These are phyloP conservation scores for Dendrobium officinale DNA, from an alignment of 106 monocot species.

Conservation along the genomic window DNA sequence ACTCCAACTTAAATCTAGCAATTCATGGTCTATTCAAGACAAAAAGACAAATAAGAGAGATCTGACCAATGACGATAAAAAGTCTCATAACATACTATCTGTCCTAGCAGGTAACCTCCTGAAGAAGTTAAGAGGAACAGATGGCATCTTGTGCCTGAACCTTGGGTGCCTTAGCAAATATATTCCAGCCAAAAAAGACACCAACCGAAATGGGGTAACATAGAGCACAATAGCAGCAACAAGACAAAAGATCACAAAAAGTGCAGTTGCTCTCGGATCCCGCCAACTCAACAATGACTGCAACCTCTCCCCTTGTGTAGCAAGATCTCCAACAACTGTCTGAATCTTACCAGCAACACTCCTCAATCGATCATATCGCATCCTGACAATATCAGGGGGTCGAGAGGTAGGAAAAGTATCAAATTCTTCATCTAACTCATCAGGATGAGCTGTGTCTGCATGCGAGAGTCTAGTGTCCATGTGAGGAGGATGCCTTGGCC, in stretches of 20 bases:
- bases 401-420: conserved; percentile 60
- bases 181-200: conserved; percentile 42
- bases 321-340: conserved; percentile 66
- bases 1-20: not conserved
- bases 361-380: conserved; percentile 73
- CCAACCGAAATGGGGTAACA: conserved; percentile 42
- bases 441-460: conserved; percentile 46
- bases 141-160: conserved; percentile 32
- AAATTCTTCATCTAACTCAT: conserved; percentile 78
- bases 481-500: conserved; percentile 55
- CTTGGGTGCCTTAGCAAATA: conserved; percentile 44
- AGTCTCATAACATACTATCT: conserved; percentile 30
- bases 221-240: conserved; percentile 40
- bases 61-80: not conserved
- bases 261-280: conserved; percentile 57
- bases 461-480: conserved; percentile 65
- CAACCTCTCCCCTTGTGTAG: conserved; percentile 66
- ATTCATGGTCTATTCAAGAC: not conserved
- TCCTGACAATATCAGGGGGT: conserved; percentile 39
- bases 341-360: conserved; percentile 72
- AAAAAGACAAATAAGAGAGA: not conserved
- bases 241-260: conserved; percentile 51
- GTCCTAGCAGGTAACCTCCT: conserved; percentile 34
- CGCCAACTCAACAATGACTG: conserved; percentile 58
- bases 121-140: conserved; percentile 35